Evolutionary conservation across 306 rosid species (phyloP).

Genomic region (Cucumis sativus): DNA sequence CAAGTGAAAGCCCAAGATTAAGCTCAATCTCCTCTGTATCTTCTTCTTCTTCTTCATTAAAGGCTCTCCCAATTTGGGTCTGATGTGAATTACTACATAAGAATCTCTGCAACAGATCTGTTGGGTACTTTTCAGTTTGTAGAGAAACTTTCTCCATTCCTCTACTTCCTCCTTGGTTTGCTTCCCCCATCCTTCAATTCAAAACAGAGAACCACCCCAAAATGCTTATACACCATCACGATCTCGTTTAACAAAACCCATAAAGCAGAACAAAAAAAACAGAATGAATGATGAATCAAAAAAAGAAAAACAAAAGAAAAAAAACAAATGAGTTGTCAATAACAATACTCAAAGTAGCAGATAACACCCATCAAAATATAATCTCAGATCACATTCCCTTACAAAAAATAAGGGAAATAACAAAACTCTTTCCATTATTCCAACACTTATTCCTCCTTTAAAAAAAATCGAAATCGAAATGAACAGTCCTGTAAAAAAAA

Average conservation of each 20-base stretch:
- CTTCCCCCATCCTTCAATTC: slow-evolving; percentile 31
- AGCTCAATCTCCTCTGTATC: slow-evolving; percentile 55
- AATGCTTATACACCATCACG: not conserved
- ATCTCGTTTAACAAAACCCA: slow-evolving; percentile 26
- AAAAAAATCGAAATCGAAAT: not conserved
- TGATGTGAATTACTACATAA: slow-evolving; percentile 16
- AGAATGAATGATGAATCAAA: not conserved
- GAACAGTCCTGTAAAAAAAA: not conserved
- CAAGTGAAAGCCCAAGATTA: slow-evolving; percentile 78
- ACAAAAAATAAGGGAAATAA: slow-evolving; percentile 5
- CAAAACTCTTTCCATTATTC: slow-evolving; percentile 5
- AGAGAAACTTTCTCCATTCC: slow-evolving; percentile 25
- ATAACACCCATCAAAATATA: slow-evolving; percentile 4
- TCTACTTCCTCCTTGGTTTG: slow-evolving; percentile 30
- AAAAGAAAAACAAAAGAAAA: not conserved
- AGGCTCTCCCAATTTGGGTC: not conserved
- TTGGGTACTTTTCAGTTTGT: slow-evolving; percentile 48
- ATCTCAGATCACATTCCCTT: not conserved
- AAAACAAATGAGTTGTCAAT: not conserved
- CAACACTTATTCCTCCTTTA: not conserved
- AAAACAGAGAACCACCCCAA: not conserved
- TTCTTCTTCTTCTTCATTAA: slow-evolving; percentile 17
- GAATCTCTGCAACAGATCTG: slow-evolving; percentile 74
- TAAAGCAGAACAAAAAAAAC: not conserved
- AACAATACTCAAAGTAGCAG: slow-evolving; percentile 5